phyloP scores from a whole-genome alignment of 2,329 filamentous ascomycete genomes.

The Nemania sp. region DNA sequence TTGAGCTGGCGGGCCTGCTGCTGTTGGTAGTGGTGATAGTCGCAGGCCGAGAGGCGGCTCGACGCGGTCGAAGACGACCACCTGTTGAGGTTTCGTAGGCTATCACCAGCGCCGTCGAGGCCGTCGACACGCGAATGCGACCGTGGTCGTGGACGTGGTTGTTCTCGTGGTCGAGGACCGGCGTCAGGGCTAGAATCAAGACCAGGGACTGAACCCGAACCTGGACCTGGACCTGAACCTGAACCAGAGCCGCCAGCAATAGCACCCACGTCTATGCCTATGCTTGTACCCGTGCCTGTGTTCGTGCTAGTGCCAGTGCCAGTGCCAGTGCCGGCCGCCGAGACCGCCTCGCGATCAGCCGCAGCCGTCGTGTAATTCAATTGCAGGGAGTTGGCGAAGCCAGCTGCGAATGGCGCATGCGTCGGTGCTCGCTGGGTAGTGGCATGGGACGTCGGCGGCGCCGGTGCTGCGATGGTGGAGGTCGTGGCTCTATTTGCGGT shows the following conservation, averaged over 20 bases:
- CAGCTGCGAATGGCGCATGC: conserved; percentile 23
- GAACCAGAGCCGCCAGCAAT: not conserved
- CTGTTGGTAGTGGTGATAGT: conserved; percentile 29
- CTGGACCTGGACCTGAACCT: not conserved
- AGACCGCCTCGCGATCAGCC: conserved; percentile 4
- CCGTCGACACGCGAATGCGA: conserved; percentile 33
- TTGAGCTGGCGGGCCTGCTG: conserved; percentile 35
- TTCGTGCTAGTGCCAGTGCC: not conserved
- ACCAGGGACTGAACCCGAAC: conserved; percentile 6
- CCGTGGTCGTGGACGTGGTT: too few relatives aligned
- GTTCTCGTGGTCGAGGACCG: too few relatives aligned
- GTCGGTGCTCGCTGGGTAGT: conserved; percentile 14
- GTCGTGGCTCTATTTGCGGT: conserved; percentile 11
- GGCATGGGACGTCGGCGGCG: conserved; percentile 17
- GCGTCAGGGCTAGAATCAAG: conserved; percentile 11
- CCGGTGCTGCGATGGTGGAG: conserved; percentile 14
- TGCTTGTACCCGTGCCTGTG: not conserved
- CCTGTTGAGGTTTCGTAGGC: conserved; percentile 53
- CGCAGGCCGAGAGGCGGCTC: conserved; percentile 47
- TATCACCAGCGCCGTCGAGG: conserved; percentile 43
- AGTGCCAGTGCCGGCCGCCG: not conserved
- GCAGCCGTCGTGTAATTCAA: conserved; percentile 8
- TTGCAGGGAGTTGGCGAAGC: conserved; percentile 28
- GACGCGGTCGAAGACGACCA: conserved; percentile 58
- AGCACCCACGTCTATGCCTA: not conserved